Evolutionary conservation across 495 filamentous ascomycete species (phyloP).

Genomic region (Aspergillus ellipticus): DNA sequence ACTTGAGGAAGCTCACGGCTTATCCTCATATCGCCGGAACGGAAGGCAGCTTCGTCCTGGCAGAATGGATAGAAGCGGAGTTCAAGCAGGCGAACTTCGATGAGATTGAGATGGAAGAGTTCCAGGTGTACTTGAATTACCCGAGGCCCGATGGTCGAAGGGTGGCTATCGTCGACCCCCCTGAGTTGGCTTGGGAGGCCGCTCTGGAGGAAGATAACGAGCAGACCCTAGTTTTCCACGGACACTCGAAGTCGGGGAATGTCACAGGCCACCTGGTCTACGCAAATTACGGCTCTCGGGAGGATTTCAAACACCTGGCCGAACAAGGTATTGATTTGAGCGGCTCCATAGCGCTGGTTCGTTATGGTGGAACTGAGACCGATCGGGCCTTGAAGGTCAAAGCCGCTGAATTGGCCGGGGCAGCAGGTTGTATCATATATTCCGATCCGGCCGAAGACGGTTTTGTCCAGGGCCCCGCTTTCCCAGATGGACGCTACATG

Average conservation of each 20-base stretch:
- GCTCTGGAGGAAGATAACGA: conserved; percentile 70
- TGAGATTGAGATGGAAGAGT: conserved; percentile 66
- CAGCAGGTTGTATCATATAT: conserved; percentile 85
- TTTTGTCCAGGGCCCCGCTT: conserved; percentile 62
- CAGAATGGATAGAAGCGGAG: conserved; percentile 71
- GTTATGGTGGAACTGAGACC: conserved; percentile 69
- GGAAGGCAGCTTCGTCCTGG: conserved; percentile 79
- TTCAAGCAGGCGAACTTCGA: conserved; percentile 71
- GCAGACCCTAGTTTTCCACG: conserved; percentile 78
- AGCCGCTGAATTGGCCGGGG: conserved; percentile 80
- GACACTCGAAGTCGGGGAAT: conserved; percentile 81
- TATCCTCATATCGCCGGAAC: conserved; percentile 89
- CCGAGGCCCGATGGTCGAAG: conserved; percentile 71
- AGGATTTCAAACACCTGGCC: conserved; percentile 72
- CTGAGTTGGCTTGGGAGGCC: conserved; percentile 72
- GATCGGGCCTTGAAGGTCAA: conserved; percentile 81
- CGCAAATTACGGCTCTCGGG: conserved; percentile 82
- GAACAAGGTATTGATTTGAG: conserved; percentile 67
- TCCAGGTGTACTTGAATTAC: conserved; percentile 90
- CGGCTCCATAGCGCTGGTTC: conserved; percentile 80
- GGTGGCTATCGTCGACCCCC: conserved; percentile 76
- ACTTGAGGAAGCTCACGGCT: conserved; percentile 65
- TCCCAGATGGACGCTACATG: conserved; percentile 72
- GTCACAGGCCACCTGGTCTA: conserved; percentile 92
- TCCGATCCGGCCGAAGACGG: conserved; percentile 83